Conservation (phyloP, 257 asterid genomes). For the Nicotiana attenuata region DNA sequence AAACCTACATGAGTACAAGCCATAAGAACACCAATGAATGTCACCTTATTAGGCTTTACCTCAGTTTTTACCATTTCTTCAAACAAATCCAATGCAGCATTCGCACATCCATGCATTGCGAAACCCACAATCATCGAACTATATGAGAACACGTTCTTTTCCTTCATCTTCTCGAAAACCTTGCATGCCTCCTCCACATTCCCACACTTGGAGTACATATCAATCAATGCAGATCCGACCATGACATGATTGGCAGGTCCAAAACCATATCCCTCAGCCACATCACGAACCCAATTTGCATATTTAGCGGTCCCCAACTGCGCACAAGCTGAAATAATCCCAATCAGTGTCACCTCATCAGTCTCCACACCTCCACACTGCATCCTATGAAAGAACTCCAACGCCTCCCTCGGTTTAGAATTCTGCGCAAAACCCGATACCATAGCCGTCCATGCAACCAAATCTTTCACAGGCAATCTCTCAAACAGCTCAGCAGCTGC, state of each 20-base stretch:
- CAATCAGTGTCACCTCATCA: slow-evolving; percentile 62
- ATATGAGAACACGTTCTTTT: slow-evolving; percentile 58
- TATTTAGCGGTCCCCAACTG: slow-evolving; percentile 54
- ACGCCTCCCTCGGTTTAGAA: slow-evolving; percentile 60
- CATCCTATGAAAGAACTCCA: slow-evolving; percentile 65
- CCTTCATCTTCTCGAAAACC: slow-evolving; percentile 39
- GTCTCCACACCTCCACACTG: slow-evolving; percentile 46
- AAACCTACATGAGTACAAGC: slow-evolving; percentile 85
- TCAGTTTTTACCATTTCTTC: slow-evolving; percentile 60
- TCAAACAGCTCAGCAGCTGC: slow-evolving; percentile 51
- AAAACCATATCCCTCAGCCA: slow-evolving; percentile 51
- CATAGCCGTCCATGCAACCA: slow-evolving; percentile 86
- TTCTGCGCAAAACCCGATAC: slow-evolving; percentile 75
- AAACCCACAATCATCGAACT: slow-evolving; percentile 70
- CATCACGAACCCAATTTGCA: slow-evolving; percentile 51
- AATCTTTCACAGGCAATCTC: slow-evolving; percentile 51
- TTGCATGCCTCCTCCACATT: slow-evolving; percentile 47
- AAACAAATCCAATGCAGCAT: slow-evolving; percentile 51
- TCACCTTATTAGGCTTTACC: slow-evolving; percentile 59
- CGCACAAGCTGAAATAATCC: slow-evolving; percentile 76
- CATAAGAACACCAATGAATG: slow-evolving; percentile 67
- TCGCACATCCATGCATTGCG: slow-evolving; percentile 66
- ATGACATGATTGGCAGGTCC: slow-evolving; percentile 36
- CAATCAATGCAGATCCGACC: slow-evolving; percentile 75
- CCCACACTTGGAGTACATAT: slow-evolving; percentile 92